Evolutionary conservation across 1,284 basidiomycete genomes (phyloP).

Genomic region (Sutorius eximius): DNA sequence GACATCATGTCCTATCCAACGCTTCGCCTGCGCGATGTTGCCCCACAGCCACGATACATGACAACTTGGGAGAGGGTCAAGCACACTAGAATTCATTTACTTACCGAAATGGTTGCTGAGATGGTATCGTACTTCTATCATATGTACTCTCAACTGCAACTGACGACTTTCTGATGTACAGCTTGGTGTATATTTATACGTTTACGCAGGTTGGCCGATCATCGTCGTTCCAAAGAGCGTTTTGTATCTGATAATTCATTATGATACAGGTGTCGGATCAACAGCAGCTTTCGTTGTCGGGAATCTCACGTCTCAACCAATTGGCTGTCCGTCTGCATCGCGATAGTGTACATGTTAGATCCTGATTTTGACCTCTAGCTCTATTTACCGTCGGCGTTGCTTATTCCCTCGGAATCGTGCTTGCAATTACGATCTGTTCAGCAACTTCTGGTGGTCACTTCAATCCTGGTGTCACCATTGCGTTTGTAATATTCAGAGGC

Average conservation of each 20-base stretch:
- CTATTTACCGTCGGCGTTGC: constrained; percentile 60
- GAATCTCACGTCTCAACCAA: constrained; percentile 41
- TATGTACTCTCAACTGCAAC: constrained; percentile 18
- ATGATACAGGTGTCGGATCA: constrained; percentile 52
- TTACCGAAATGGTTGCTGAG: constrained; percentile 59
- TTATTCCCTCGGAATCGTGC: constrained; percentile 60
- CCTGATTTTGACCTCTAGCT: constrained; percentile 39
- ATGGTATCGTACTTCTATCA: constrained; percentile 39
- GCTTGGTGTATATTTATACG: constrained; percentile 48
- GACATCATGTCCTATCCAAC: constrained; percentile 22
- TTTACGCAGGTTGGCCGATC: constrained; percentile 50
- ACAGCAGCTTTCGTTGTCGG: constrained; percentile 55
- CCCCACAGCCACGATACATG: constrained; percentile 41
- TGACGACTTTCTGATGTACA: constrained; percentile 29
- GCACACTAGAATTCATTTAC: constrained; percentile 50
- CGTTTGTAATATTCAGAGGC: constrained; percentile 51
- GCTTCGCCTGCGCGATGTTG: constrained; percentile 44
- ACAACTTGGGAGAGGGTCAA: constrained; percentile 53
- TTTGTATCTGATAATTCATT: neutral
- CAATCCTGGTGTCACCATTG: constrained; percentile 59
- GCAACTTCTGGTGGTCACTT: constrained; percentile 65
- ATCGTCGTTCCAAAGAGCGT: neutral
- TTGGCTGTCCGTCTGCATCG: constrained; percentile 47
- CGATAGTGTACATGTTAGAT: neutral
- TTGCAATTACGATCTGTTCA: constrained; percentile 54